These are phyloP conservation scores for Phytopythium montanum DNA, from an alignment of 352 stramenopile genomes.

Conservation along the genomic window DNA sequence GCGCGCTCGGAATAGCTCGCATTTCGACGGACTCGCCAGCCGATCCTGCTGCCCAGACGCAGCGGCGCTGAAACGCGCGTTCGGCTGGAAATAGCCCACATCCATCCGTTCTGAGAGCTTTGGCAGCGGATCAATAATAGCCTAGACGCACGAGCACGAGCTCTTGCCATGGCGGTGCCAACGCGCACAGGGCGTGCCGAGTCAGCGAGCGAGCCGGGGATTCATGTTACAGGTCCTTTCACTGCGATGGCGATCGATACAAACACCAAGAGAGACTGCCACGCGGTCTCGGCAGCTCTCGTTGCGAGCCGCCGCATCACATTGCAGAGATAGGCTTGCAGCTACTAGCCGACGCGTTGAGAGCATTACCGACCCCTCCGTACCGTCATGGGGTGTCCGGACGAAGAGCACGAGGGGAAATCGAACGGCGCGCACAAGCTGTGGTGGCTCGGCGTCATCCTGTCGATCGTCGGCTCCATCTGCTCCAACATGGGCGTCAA, in stretches of 20 bases:
- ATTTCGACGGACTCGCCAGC: not conserved
- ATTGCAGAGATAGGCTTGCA: not conserved
- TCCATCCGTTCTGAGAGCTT: not conserved
- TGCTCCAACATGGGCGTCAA: slow-evolving; percentile 86
- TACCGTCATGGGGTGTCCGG: not conserved
- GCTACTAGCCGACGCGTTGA: not conserved
- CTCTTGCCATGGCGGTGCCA: not conserved
- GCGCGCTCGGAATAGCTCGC: not conserved
- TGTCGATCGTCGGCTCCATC: slow-evolving; percentile 67
- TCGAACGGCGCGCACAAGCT: slow-evolving; percentile 11
- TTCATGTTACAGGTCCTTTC: not conserved
- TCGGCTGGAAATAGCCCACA: not conserved
- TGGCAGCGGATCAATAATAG: not conserved
- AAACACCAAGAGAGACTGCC: not conserved
- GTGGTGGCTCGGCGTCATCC: slow-evolving; percentile 79
- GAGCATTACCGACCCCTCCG: not conserved
- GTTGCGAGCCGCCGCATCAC: not conserved
- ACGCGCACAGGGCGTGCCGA: not conserved
- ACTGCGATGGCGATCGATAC: not conserved
- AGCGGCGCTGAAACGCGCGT: not conserved
- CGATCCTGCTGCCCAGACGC: not conserved
- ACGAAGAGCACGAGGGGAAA: not conserved
- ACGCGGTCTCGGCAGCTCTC: not conserved
- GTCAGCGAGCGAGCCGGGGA: not conserved
- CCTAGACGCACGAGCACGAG: not conserved